A percentile compares a stretch with the other conserved stretches of the same genome.
Evolutionary conservation across 2,329 filamentous ascomycete species (phyloP).

Genomic region (Fusarium pilosicola): DNA sequence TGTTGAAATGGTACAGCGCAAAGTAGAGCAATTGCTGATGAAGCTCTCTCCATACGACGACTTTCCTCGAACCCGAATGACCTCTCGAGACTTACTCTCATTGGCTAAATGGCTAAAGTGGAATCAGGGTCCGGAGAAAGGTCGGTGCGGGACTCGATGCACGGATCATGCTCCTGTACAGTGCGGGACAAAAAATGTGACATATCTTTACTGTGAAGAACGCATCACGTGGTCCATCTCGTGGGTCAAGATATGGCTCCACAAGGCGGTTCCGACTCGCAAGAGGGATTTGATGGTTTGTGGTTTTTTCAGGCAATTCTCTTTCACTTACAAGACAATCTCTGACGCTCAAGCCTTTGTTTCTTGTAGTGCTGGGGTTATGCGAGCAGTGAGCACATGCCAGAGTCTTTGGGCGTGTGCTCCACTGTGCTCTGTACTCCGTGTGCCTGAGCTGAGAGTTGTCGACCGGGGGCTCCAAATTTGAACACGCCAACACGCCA

Average conservation of each 20-base stretch:
- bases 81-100: conserved; percentile 28
- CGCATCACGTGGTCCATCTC: conserved; percentile 51
- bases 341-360: conserved; percentile 14
- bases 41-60: conserved; percentile 33
- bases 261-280: conserved; percentile 34
- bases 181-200: not conserved
- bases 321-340: conserved; percentile 14
- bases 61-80: conserved; percentile 30
- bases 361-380: conserved; percentile 34
- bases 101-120: conserved; percentile 36
- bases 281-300: conserved; percentile 42
- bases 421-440: conserved; percentile 44
- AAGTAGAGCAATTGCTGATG: conserved; percentile 24
- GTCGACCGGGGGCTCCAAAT: conserved; percentile 41
- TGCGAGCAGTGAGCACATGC: conserved; percentile 45
- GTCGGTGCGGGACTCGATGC: conserved; percentile 33
- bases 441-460: conserved; percentile 35
- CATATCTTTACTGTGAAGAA: conserved; percentile 40
- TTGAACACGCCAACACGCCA: conserved; percentile 46
- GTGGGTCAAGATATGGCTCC: conserved; percentile 44
- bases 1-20: conserved; percentile 2
- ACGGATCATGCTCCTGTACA: conserved; percentile 26
- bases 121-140: conserved; percentile 40
- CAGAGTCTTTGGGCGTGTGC: conserved; percentile 45
- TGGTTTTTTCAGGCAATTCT: conserved; percentile 25